These are phyloP conservation scores for Alternaria triticimaculans DNA, from an alignment of 2,329 filamentous ascomycete species.

Conservation along the genomic window DNA sequence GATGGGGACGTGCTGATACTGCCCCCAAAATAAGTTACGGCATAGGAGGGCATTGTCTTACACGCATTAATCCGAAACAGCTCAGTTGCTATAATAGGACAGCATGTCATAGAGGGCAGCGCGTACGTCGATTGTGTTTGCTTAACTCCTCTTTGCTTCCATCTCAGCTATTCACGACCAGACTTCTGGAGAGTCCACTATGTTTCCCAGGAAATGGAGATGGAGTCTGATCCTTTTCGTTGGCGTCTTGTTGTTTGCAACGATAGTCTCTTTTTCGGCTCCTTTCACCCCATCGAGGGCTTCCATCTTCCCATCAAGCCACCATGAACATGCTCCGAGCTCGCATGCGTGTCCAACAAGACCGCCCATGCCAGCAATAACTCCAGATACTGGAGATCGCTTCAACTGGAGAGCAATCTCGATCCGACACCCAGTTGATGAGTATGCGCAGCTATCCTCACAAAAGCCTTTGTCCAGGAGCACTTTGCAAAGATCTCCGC, in stretches of 20 bases:
- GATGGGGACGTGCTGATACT: no score
- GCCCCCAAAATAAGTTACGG: no score
- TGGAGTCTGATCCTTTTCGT: constrained; percentile 3
- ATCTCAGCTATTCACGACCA: no score
- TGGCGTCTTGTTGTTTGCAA: no score
- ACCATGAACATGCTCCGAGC: background rate
- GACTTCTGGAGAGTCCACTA: no score
- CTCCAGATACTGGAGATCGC: constrained; percentile 16
- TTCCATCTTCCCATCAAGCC: constrained; percentile 3
- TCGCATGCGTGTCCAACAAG: constrained; percentile 18
- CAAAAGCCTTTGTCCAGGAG: background rate
- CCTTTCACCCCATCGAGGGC: constrained; percentile 6
- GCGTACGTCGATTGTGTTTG: no score
- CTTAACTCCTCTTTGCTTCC: no score
- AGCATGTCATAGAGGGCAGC: no score
- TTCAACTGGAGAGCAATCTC: constrained; percentile 23
- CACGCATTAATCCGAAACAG: no score
- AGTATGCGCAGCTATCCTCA: constrained; percentile 7
- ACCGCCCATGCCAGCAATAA: constrained; percentile 14
- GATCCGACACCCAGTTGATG: constrained; percentile 13
- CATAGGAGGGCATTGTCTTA: no score
- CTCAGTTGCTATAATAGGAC: no score
- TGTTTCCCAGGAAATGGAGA: constrained; percentile 20
- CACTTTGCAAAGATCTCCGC: background rate
- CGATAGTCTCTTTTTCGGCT: constrained; percentile 6